Evolutionary conservation across 345 rosid species (phyloP).

Genomic region (Trapa bicornis): DNA sequence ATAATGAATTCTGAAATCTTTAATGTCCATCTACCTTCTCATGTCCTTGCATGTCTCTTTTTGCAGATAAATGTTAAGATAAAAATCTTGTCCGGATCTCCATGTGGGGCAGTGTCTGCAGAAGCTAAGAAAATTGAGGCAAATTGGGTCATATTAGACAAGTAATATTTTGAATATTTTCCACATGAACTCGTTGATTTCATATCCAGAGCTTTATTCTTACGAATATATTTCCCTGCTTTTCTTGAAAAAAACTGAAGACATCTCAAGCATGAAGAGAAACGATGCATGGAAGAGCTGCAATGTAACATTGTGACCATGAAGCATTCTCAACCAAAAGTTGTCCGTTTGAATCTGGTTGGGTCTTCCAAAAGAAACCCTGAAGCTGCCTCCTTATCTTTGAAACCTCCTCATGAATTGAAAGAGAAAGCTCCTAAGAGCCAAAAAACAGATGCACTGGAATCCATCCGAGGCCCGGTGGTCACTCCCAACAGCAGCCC

Average conservation of each 20-base stretch:
- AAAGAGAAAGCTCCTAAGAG: conserved; percentile 30
- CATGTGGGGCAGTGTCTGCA: conserved; percentile 71
- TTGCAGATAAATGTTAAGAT: conserved; percentile 77
- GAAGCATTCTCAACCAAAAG: conserved; percentile 86
- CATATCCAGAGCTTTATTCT: neutral
- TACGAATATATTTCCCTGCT: neutral
- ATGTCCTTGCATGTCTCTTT: conserved; percentile 1
- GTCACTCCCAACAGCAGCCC: conserved; percentile 94
- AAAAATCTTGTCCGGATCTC: conserved; percentile 82
- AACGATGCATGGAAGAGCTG: conserved; percentile 82
- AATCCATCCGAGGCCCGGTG: conserved; percentile 53
- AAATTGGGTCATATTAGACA: conserved; percentile 92
- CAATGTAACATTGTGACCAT: conserved; percentile 95
- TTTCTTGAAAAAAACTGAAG: conserved; percentile 16
- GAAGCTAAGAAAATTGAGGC: conserved; percentile 73
- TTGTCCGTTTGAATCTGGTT: conserved; percentile 84
- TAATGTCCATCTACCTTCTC: conserved; percentile 4
- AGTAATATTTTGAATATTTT: conserved; percentile 27
- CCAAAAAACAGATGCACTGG: conserved; percentile 25
- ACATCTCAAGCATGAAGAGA: conserved; percentile 80
- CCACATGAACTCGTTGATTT: no score
- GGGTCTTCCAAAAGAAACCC: conserved; percentile 50
- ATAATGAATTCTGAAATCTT: neutral
- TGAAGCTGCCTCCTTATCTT: conserved; percentile 27
- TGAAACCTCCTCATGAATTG: conserved; percentile 31